phyloP scores from a whole-genome alignment of 139 green algal species.

The Micractinium sp. region DNA sequence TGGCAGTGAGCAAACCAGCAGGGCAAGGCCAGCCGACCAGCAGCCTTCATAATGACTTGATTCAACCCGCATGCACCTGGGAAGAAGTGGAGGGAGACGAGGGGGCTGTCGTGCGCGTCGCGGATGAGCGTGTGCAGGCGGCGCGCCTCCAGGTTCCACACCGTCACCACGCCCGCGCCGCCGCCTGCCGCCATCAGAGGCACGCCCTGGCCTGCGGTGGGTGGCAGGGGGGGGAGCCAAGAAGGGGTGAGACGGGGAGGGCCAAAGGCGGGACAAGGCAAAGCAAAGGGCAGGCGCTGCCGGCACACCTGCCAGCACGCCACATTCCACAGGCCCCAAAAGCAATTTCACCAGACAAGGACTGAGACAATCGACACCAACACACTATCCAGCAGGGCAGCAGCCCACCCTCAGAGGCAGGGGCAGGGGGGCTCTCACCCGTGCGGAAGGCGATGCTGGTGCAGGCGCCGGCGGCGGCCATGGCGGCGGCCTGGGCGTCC shows the following conservation, averaged over 20 bases:
- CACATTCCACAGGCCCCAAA: neutral
- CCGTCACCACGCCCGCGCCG: slow-evolving; percentile 76
- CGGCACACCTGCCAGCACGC: neutral
- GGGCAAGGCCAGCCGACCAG: neutral
- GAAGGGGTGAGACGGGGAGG: neutral
- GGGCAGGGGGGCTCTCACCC: slow-evolving; percentile 23
- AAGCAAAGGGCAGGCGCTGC: neutral
- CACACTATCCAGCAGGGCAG: neutral
- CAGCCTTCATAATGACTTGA: neutral
- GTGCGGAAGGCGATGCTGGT: slow-evolving; percentile 70
- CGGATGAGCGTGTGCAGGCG: slow-evolving; percentile 72
- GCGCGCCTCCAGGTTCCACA: slow-evolving; percentile 93
- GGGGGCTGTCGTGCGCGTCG: slow-evolving; percentile 77
- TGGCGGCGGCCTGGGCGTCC: slow-evolving; percentile 19
- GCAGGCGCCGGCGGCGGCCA: slow-evolving; percentile 42
- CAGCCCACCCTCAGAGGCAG: neutral
- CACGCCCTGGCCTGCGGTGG: slow-evolving; percentile 59
- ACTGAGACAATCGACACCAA: neutral
- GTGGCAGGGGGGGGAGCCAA: too few relatives aligned
- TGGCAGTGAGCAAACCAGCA: neutral
- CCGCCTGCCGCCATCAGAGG: slow-evolving; percentile 83
- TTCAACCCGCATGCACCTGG: slow-evolving; percentile 34
- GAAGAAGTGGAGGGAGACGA: slow-evolving; percentile 74
- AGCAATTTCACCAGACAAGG: neutral
- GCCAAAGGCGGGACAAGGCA: neutral